Evolutionary conservation across 192 early-diverging fungal genomes (phyloP).

Genomic region (Backusella australiensis): DNA sequence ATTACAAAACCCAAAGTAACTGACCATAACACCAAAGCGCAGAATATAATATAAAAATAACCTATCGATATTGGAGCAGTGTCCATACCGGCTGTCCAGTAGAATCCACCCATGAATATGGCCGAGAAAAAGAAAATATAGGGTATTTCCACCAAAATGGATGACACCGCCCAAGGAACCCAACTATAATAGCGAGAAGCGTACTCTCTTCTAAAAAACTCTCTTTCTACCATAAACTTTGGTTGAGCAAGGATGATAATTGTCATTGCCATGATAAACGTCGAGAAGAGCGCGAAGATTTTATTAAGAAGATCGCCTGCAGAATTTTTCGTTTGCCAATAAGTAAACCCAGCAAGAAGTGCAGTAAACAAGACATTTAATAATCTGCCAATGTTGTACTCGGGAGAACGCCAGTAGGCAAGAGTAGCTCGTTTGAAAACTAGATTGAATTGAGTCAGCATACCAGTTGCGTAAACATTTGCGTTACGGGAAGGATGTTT

Average conservation of each 20-base stretch:
- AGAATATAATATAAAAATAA: constrained; percentile 63
- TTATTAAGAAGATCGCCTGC: constrained; percentile 61
- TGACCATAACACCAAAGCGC: constrained; percentile 61
- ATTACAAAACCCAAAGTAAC: constrained; percentile 70
- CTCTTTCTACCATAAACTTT: constrained; percentile 62
- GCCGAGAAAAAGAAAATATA: constrained; percentile 61
- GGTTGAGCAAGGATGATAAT: constrained; percentile 70
- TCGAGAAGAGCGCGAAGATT: constrained; percentile 70
- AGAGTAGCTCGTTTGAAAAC: constrained; percentile 63
- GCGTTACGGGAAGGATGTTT: constrained; percentile 24
- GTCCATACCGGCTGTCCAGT: constrained; percentile 69
- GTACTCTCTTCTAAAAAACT: constrained; percentile 64
- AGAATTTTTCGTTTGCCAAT: constrained; percentile 57
- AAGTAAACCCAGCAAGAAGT: constrained; percentile 69
- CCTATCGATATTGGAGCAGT: constrained; percentile 41
- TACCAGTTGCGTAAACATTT: constrained; percentile 43
- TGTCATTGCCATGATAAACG: constrained; percentile 59
- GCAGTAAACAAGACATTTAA: constrained; percentile 54
- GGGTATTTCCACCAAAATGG: constrained; percentile 66
- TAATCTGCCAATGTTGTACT: constrained; percentile 74
- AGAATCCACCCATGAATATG: constrained; percentile 64
- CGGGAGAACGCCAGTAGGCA: constrained; percentile 68
- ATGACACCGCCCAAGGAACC: constrained; percentile 59
- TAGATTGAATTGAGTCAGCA: constrained; percentile 48
- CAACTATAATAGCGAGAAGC: constrained; percentile 69